Evolutionary conservation across 2,329 filamentous ascomycete species (phyloP).

Genomic region (Trichoderma citrinoviride): DNA sequence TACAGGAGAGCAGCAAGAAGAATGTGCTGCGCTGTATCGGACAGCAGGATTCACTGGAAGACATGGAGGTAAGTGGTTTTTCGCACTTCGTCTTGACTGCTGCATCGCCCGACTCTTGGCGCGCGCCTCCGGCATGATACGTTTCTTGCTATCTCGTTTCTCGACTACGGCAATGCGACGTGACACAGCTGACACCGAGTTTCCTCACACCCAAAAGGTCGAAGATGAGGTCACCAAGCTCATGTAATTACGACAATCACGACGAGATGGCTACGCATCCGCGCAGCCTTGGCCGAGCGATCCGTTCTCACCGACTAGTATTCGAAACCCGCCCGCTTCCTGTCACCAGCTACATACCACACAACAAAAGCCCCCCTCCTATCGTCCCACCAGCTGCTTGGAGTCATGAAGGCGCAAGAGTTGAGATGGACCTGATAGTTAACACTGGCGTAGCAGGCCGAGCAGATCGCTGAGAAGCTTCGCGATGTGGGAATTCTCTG

Average conservation of each 20-base stretch:
- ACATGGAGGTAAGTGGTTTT: constrained; percentile 85
- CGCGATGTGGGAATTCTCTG: constrained; percentile 33
- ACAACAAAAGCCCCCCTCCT: background rate
- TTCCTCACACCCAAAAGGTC: constrained; percentile 51
- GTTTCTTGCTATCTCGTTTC: background rate
- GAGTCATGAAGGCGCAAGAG: constrained; percentile 9
- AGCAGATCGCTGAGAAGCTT: constrained; percentile 31
- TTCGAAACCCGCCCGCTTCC: background rate
- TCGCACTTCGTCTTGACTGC: constrained; percentile 23
- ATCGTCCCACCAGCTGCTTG: constrained; percentile 13
- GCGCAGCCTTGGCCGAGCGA: background rate
- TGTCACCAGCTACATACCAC: background rate
- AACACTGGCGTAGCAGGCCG: constrained; percentile 28
- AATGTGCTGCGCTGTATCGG: constrained; percentile 94
- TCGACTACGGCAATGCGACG: constrained; percentile 21
- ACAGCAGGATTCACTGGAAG: constrained; percentile 95
- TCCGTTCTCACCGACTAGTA: background rate
- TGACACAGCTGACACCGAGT: constrained; percentile 34
- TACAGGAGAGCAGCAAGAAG: constrained; percentile 99
- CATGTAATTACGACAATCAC: constrained; percentile 58
- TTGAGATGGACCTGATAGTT: constrained; percentile 32
- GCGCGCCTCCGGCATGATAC: constrained; percentile 23
- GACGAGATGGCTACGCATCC: background rate
- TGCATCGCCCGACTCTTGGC: constrained; percentile 17
- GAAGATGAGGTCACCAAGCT: constrained; percentile 89